phyloP scores from a whole-genome alignment of 2,329 filamentous ascomycete genomes.

The Alternaria tenuissima region DNA sequence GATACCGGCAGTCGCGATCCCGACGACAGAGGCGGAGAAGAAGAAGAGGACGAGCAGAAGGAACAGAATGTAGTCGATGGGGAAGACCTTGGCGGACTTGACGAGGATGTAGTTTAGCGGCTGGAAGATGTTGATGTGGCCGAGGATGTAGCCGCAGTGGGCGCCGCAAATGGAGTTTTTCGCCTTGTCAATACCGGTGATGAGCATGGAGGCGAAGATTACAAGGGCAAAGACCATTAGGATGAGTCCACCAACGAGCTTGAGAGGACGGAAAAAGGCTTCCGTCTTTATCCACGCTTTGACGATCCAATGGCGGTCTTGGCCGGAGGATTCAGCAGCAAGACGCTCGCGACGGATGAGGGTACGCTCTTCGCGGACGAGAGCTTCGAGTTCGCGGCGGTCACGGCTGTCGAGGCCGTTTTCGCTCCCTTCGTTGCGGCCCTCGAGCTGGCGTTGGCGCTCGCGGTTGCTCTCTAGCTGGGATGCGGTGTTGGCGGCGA shows the following conservation, averaged over 20 bases:
- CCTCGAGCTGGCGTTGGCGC: slow-evolving; percentile 88
- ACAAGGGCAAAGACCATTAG: slow-evolving; percentile 77
- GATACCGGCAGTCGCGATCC: slow-evolving; percentile 86
- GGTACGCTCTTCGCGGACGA: slow-evolving; percentile 90
- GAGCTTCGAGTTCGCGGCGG: slow-evolving; percentile 83
- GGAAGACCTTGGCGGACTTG: slow-evolving; percentile 82
- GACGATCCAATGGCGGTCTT: slow-evolving; percentile 77
- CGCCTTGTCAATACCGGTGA: slow-evolving; percentile 95
- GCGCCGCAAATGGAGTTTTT: slow-evolving; percentile 93
- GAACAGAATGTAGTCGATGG: slow-evolving; percentile 91
- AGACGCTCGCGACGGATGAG: slow-evolving; percentile 88
- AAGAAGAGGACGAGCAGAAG: slow-evolving; percentile 83
- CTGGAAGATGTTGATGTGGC: slow-evolving; percentile 89
- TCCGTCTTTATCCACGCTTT: slow-evolving; percentile 80
- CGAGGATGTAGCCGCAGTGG: slow-evolving; percentile 90
- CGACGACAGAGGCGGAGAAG: slow-evolving; percentile 86
- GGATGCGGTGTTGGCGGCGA: slow-evolving; percentile 78
- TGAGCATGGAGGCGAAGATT: slow-evolving; percentile 90
- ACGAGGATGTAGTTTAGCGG: slow-evolving; percentile 92
- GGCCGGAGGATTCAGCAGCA: slow-evolving; percentile 80
- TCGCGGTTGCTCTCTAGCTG: slow-evolving; percentile 89
- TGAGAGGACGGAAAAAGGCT: slow-evolving; percentile 84
- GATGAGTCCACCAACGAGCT: slow-evolving; percentile 83
- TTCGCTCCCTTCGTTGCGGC: slow-evolving; percentile 78
- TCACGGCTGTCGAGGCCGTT: slow-evolving; percentile 84